These are phyloP conservation scores for Kickxella alabastrina DNA, from an alignment of 192 early-diverging fungal genomes.

Conservation along the genomic window DNA sequence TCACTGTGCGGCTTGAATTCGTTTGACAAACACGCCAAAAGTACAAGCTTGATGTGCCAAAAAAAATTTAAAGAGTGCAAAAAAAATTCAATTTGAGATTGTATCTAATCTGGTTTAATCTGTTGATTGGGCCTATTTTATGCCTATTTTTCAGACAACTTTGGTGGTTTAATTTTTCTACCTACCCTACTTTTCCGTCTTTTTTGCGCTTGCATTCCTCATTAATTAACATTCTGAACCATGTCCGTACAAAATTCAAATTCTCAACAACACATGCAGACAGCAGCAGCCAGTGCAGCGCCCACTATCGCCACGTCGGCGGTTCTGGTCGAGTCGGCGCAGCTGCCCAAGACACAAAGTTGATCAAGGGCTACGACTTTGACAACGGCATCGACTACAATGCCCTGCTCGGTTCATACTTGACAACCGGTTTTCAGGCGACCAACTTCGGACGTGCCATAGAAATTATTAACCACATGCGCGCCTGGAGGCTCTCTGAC, in stretches of 20 bases:
- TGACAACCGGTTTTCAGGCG: slow-evolving; percentile 90
- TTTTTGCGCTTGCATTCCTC: background rate
- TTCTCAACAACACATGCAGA: background rate
- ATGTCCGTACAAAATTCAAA: slow-evolving; percentile 9
- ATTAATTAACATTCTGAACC: background rate
- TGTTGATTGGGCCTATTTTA: background rate
- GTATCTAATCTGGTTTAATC: too few species aligned
- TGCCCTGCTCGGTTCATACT: slow-evolving; percentile 67
- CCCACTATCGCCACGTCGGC: slow-evolving; percentile 52
- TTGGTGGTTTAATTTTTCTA: background rate
- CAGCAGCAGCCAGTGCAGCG: background rate
- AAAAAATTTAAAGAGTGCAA: too few species aligned
- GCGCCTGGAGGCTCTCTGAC: slow-evolving; percentile 79
- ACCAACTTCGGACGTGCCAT: slow-evolving; percentile 83
- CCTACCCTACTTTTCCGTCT: background rate
- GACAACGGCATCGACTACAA: slow-evolving; percentile 76
- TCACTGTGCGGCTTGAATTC: background rate
- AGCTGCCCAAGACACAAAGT: slow-evolving; percentile 60
- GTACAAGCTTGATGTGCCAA: background rate
- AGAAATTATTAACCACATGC: slow-evolving; percentile 90
- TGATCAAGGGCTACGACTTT: slow-evolving; percentile 89
- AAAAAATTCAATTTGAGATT: too few species aligned
- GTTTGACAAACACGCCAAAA: too few species aligned
- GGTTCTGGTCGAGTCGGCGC: slow-evolving; percentile 66
- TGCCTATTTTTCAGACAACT: background rate